Percentiles rank a stretch among this genome's conserved stretches.
phyloP scores from a whole-genome alignment of 2,329 filamentous ascomycete genomes.

The Leptographium procerum region DNA sequence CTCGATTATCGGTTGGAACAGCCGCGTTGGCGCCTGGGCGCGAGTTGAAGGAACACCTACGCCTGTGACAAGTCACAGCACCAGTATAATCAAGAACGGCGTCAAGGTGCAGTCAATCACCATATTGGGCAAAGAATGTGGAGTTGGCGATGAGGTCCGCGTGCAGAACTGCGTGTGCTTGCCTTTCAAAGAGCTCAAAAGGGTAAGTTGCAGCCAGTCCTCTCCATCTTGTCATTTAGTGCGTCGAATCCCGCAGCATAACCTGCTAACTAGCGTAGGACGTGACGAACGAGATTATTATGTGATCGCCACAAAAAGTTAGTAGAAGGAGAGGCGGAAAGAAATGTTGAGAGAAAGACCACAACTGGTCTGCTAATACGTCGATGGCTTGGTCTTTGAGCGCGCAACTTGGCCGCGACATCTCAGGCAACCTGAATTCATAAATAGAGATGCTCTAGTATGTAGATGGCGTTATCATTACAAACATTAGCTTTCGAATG shows the following conservation, averaged over 20 bases:
- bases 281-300: conserved; percentile 80
- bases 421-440: not conserved
- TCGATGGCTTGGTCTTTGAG: not conserved
- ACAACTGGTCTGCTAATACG: not conserved
- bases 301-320: conserved; percentile 40
- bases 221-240: not conserved
- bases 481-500: not conserved
- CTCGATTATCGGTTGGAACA: conserved; percentile 94
- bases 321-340: not conserved
- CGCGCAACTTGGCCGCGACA: not conserved
- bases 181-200: conserved; percentile 96
- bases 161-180: conserved; percentile 97
- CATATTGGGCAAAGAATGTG: conserved; percentile 92
- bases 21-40: conserved; percentile 93
- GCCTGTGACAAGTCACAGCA: conserved; percentile 76
- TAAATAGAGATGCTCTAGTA: not conserved
- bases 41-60: conserved; percentile 92
- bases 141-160: conserved; percentile 82
- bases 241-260: not conserved
- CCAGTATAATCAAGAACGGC: conserved; percentile 93
- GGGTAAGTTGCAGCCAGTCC: conserved; percentile 47
- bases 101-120: conserved; percentile 98
- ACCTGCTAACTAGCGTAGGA: conserved; percentile 42
- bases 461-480: not conserved
- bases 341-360: too few species aligned